Evolutionary conservation across 768 basidiomycete genomes (phyloP), one percentile per base, ranked within the genome.

Genomic region (Thelephora aurantiotincta): DNA sequence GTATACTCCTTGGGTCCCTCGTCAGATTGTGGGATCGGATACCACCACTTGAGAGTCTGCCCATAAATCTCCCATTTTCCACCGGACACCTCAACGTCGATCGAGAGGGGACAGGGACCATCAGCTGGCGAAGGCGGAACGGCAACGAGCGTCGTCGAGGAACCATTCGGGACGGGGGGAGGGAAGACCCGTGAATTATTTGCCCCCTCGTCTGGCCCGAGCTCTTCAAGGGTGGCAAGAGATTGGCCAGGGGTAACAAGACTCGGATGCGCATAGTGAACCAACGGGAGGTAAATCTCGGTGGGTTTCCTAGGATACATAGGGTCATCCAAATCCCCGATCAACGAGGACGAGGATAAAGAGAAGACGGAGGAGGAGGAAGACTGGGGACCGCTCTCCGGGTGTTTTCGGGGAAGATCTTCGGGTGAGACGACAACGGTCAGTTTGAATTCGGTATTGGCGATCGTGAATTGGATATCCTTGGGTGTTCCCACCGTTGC

Each of bases 281-380:
- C 80, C 44, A 90, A 69, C 4, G 96, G 96, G 1, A 98, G 61
- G 60, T 75, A 99, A 18, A 98, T 80, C 69, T 96, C 96, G 16
- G 91, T 97, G n/a, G 80, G 72, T 60, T 14, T 68, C 66, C 2
- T 61, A 59, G 5, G 44, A 47, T 12, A 58, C 57, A 13, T 52
- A 18, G 38, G 38, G 38, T 41, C 38, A 22, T 41, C 37, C 20
- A 22, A 11, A 6, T 16, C 52, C 1, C 50, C 45, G 0, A 52
- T 64, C 7, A 44, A 49, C 11, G 52, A 55, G 11, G 49, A 45
- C 7, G 45, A 46, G 2, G 54, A 50, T 6, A 57, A 53, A 2
- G 57, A 52, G 5, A 43, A 46, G 50, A 44, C 22, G 49, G 55
- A 37, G 22, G 38, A 41, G 38, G 38, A 41, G 18, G 38, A 41